phyloP scores from a whole-genome alignment of 495 filamentous ascomycete species.

The Neurospora sp. region DNA sequence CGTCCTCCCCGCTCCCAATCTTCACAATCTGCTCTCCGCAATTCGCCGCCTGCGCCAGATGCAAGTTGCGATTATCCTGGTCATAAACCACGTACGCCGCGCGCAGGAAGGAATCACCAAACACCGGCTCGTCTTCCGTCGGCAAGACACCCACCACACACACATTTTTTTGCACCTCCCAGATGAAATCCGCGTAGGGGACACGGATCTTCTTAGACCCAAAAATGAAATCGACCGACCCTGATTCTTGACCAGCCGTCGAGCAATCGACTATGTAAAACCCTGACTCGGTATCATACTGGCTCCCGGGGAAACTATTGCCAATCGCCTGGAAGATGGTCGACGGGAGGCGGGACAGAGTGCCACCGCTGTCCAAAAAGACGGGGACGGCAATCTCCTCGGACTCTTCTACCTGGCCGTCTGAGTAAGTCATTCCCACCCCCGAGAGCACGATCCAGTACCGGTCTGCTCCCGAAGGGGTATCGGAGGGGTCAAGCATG shows the following conservation, averaged over 20 bases:
- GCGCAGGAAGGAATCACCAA: conserved; percentile 24
- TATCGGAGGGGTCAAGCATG: conserved; percentile 28
- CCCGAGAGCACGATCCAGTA: conserved; percentile 20
- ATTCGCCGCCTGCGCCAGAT: conserved; percentile 27
- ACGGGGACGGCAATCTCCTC: conserved; percentile 15
- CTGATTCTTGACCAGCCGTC: conserved; percentile 31
- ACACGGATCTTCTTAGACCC: conserved; percentile 44
- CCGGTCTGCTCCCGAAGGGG: conserved; percentile 19
- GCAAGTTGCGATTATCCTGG: conserved; percentile 25
- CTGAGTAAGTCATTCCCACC: conserved; percentile 16
- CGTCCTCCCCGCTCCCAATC: conserved; percentile 8
- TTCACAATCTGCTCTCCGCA: conserved; percentile 19
- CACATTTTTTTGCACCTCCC: conserved; percentile 18
- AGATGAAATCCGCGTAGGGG: conserved; percentile 52
- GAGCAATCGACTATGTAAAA: conserved; percentile 51
- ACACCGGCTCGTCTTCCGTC: conserved; percentile 14
- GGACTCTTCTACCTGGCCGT: conserved; percentile 10
- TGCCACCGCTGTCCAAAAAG: conserved; percentile 23
- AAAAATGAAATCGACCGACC: conserved; percentile 52
- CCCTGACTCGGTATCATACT: conserved; percentile 18
- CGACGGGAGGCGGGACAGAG: conserved; percentile 14
- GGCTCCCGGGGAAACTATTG: conserved; percentile 15
- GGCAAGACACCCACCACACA: conserved; percentile 20
- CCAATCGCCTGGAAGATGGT: conserved; percentile 19
- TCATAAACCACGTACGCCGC: conserved; percentile 27